These are phyloP conservation scores for Penicillium riverlandense DNA, from an alignment of 495 filamentous ascomycete genomes.

Conservation along the genomic window DNA sequence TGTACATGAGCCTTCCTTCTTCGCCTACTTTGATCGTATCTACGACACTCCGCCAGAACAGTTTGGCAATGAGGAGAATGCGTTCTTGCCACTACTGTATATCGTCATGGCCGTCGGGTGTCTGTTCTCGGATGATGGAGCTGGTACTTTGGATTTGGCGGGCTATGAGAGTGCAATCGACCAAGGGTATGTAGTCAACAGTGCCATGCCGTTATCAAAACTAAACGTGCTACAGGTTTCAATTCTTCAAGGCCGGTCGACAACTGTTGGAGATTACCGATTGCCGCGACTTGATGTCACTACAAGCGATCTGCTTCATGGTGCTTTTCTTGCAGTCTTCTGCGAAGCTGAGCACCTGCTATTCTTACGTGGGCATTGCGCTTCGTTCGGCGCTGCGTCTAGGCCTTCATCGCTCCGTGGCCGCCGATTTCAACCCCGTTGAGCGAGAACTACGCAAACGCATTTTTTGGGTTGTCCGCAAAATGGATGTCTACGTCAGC, in stretches of 20 bases:
- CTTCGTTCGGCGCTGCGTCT: conserved; percentile 77
- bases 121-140: conserved; percentile 58
- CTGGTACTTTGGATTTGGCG: conserved; percentile 37
- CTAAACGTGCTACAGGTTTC: conserved; percentile 46
- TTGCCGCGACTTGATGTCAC: conserved; percentile 74
- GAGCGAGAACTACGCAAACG: conserved; percentile 78
- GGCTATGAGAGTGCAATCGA: conserved; percentile 70
- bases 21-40: conserved; percentile 65
- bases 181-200: conserved; percentile 56
- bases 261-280: conserved; percentile 85
- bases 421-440: conserved; percentile 70
- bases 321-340: conserved; percentile 88
- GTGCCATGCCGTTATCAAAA: background rate
- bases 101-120: conserved; percentile 79
- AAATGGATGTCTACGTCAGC: conserved; percentile 91
- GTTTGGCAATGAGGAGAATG: conserved; percentile 66
- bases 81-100: conserved; percentile 78
- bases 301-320: conserved; percentile 89
- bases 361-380: conserved; percentile 87
- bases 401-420: conserved; percentile 77
- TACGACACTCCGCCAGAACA: conserved; percentile 66
- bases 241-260: conserved; percentile 76
- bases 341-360: conserved; percentile 86
- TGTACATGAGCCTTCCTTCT: conserved; percentile 85
- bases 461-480: conserved; percentile 84